Conservation (phyloP, 179 eudicot species). For the Spinacia oleracea region DNA sequence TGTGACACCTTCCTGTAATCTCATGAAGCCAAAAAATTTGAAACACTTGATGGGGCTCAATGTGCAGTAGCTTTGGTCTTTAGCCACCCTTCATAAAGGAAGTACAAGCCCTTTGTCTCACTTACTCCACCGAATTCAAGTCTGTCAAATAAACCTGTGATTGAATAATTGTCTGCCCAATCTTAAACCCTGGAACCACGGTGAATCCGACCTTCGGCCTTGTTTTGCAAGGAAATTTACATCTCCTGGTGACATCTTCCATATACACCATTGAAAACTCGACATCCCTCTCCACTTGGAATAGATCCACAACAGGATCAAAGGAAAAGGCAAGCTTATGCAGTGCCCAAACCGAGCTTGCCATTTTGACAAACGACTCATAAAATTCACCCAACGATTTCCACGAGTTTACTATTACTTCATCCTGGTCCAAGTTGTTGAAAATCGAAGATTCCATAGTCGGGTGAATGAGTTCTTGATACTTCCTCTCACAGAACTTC, state of each 20-base stretch:
- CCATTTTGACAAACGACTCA: slow-evolving; percentile 77
- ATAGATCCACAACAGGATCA: slow-evolving; percentile 63
- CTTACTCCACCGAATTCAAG: slow-evolving; percentile 30
- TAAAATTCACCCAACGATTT: slow-evolving; percentile 71
- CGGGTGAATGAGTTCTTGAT: slow-evolving; percentile 76
- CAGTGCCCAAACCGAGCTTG: slow-evolving; percentile 85
- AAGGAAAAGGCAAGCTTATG: slow-evolving; percentile 79
- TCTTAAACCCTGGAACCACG: slow-evolving; percentile 81
- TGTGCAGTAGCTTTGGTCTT: not conserved
- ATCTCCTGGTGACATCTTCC: slow-evolving; percentile 78
- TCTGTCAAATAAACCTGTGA: slow-evolving; percentile 74
- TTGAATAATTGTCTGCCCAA: slow-evolving; percentile 71
- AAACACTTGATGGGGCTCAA: not conserved
- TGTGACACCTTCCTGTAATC: not conserved
- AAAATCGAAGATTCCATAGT: slow-evolving; percentile 85
- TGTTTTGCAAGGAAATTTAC: slow-evolving; percentile 32
- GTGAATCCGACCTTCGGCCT: slow-evolving; percentile 84
- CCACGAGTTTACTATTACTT: slow-evolving; percentile 71
- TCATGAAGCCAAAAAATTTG: not conserved
- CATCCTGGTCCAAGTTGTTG: slow-evolving; percentile 54
- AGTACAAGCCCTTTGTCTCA: not conserved
- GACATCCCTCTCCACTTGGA: slow-evolving; percentile 76
- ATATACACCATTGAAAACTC: slow-evolving; percentile 87
- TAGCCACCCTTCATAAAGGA: not conserved
- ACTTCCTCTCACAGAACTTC: slow-evolving; percentile 73